Evolutionary conservation across 805 yeast species (phyloP).

Genomic region (Teunomyces barrocoloradensis): DNA sequence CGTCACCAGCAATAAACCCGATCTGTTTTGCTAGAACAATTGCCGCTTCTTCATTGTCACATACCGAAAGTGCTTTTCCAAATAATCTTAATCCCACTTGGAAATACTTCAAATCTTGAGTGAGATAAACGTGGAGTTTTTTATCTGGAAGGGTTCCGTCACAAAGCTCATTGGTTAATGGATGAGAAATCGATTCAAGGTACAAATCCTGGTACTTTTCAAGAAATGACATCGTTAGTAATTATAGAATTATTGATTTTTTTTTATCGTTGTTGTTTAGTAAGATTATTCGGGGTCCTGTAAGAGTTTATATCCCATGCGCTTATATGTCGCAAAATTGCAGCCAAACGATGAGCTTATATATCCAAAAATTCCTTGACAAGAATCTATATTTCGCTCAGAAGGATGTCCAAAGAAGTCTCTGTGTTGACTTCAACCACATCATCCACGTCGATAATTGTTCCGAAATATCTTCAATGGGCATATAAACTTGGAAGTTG

Average conservation of each 20-base stretch:
- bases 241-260: background rate
- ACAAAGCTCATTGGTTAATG: constrained; percentile 45
- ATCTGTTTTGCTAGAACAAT: constrained; percentile 47
- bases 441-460: background rate
- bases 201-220: background rate
- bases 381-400: background rate
- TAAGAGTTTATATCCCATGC: constrained; percentile 1
- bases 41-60: constrained; percentile 39
- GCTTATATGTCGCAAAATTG: constrained; percentile 1
- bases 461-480: constrained; percentile 6
- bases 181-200: background rate
- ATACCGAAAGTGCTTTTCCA: constrained; percentile 43
- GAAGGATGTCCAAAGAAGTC: background rate
- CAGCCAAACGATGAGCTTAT: background rate
- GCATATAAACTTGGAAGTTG: constrained; percentile 20
- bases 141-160: constrained; percentile 43
- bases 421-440: background rate
- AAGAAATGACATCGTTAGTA: background rate
- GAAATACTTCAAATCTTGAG: constrained; percentile 50
- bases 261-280: background rate
- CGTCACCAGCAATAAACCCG: constrained; percentile 49
- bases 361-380: too few relatives aligned
- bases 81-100: constrained; percentile 40
- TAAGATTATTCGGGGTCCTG: background rate
- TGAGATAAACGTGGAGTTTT: constrained; percentile 42